phyloP scores from a whole-genome alignment of 345 rosid species.

The Odontarrhena argentea region DNA sequence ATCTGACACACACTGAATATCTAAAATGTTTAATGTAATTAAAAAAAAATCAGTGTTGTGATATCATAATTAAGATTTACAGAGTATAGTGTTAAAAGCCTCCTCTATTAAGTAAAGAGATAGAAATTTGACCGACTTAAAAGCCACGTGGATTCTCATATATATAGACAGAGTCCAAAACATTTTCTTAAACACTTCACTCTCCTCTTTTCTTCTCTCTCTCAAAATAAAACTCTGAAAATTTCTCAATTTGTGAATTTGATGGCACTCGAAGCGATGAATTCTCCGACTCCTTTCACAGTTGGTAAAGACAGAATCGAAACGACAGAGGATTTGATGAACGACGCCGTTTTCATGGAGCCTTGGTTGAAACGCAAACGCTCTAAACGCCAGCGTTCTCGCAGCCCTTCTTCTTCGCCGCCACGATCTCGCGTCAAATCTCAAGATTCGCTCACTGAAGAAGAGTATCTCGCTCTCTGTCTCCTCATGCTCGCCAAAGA shows the following conservation, averaged over 20 bases:
- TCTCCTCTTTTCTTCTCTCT: constrained; percentile 14
- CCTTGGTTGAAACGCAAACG: constrained; percentile 70
- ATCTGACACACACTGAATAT: constrained; percentile 18
- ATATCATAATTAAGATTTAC: not conserved
- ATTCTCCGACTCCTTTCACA: constrained; percentile 44
- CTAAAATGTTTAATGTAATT: not conserved
- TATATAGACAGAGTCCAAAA: constrained; percentile 32
- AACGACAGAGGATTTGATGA: constrained; percentile 27
- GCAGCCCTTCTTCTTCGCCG: constrained; percentile 38
- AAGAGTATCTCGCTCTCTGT: constrained; percentile 77
- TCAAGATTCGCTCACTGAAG: constrained; percentile 44
- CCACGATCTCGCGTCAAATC: constrained; percentile 28
- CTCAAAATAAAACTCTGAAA: constrained; percentile 17
- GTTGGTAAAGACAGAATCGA: constrained; percentile 22
- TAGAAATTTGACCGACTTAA: constrained; percentile 68
- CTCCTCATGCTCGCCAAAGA: constrained; percentile 81
- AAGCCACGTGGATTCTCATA: constrained; percentile 46
- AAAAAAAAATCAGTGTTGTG: not conserved
- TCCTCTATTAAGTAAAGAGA: constrained; percentile 19
- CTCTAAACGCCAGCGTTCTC: constrained; percentile 56
- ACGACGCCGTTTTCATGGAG: constrained; percentile 47
- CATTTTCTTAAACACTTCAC: constrained; percentile 34
- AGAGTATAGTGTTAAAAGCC: not conserved
- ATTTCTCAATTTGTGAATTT: not conserved
- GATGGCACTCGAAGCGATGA: constrained; percentile 81